Evolutionary conservation across 306 rosid genomes (phyloP).

Genomic region (Hippophae gyantsensis): DNA sequence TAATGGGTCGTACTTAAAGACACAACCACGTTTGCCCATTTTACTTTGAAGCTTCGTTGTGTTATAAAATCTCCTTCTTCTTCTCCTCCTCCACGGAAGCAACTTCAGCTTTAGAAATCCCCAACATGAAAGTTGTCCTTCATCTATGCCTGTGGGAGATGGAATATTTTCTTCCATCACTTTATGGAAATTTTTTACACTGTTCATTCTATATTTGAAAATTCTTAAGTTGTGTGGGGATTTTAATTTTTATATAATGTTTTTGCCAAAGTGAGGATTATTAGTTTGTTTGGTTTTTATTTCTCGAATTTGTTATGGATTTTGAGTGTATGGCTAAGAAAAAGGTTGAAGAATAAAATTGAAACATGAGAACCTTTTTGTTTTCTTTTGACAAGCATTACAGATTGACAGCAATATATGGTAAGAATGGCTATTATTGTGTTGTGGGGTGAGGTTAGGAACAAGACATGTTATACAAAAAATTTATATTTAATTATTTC

Average conservation of each 20-base stretch:
- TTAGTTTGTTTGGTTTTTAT: background rate
- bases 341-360: background rate
- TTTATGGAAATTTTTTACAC: background rate
- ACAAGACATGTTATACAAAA: too few relatives aligned
- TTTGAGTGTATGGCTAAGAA: slow-evolving; percentile 37
- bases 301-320: slow-evolving; percentile 12
- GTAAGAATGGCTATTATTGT: background rate
- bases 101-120: slow-evolving; percentile 51
- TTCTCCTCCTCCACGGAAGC: slow-evolving; percentile 44
- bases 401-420: background rate
- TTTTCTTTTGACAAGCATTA: background rate
- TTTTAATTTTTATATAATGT: background rate
- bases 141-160: slow-evolving; percentile 22
- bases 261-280: background rate
- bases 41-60: slow-evolving; percentile 4
- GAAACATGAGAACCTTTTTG: background rate
- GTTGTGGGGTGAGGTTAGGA: background rate
- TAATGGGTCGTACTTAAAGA: slow-evolving; percentile 52
- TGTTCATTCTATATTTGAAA: background rate
- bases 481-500: too few relatives aligned
- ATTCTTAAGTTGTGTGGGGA: background rate
- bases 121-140: slow-evolving; percentile 48
- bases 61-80: slow-evolving; percentile 1
- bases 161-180: slow-evolving; percentile 34
- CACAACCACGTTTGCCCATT: slow-evolving; percentile 18